Conservation (phyloP, 2,329 filamentous ascomycete species). For the Cercospora canescens region DNA sequence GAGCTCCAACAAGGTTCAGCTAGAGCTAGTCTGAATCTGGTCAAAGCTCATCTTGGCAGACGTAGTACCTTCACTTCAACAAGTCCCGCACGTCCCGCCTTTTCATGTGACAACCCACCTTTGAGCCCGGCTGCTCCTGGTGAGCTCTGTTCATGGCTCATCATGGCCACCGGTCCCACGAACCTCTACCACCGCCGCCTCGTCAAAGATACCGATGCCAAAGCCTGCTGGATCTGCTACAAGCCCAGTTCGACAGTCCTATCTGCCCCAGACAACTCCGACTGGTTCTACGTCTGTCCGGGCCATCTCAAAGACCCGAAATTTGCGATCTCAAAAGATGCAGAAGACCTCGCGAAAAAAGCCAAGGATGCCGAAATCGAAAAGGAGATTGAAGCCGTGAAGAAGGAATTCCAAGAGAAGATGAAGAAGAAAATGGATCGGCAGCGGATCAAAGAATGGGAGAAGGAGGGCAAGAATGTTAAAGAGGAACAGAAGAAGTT, state of each 20-base stretch:
- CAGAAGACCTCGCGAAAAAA: slow-evolving; percentile 60
- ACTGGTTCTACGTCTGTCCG: slow-evolving; percentile 82
- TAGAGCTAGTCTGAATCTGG: not conserved
- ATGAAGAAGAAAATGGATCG: slow-evolving; percentile 46
- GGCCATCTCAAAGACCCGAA: slow-evolving; percentile 78
- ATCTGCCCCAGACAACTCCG: slow-evolving; percentile 87
- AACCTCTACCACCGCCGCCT: slow-evolving; percentile 85
- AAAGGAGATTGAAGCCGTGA: slow-evolving; percentile 50
- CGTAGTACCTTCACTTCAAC: not conserved
- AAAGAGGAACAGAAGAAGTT: slow-evolving; percentile 70
- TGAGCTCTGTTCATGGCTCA: not conserved
- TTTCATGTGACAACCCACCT: slow-evolving; percentile 1
- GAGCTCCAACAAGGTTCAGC: not conserved
- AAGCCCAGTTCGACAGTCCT: slow-evolving; percentile 85
- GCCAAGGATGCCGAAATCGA: slow-evolving; percentile 54
- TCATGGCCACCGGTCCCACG: slow-evolving; percentile 61
- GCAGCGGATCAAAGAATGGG: slow-evolving; percentile 41
- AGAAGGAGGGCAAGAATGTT: slow-evolving; percentile 63
- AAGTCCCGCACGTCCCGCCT: slow-evolving; percentile 9
- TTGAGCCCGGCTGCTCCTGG: slow-evolving; percentile 15
- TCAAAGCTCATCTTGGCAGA: slow-evolving; percentile 1
- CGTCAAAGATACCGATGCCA: slow-evolving; percentile 80
- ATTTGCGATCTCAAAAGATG: slow-evolving; percentile 73
- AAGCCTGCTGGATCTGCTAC: slow-evolving; percentile 87
- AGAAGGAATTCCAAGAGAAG: slow-evolving; percentile 53